Base-by-base conservation (phyloP, 2,329 filamentous ascomycete genomes). In the Calonectria hongkongensis region DNA sequence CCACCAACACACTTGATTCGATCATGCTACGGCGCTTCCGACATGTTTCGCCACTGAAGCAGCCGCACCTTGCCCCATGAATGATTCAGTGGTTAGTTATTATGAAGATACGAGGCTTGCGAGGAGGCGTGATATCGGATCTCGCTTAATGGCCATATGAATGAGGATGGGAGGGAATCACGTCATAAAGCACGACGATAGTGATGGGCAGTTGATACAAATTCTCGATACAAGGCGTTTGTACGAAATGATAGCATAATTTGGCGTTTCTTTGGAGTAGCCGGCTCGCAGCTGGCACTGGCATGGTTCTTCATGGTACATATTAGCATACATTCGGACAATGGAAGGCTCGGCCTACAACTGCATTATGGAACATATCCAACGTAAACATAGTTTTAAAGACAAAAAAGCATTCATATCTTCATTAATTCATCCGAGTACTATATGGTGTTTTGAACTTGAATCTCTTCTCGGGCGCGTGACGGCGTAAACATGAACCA, bases 361-460 rank as follows among this genome's bases (percentile, higher is more conserved):
- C 8, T 48, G 21, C 45, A 48, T 48, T 48, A 43, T 56, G 30
- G 48, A 28, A 50, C 25, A 48, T 1, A 27, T 41, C 9, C 25
- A 30, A 68, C 51, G 39, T 41, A 60, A 58, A 33, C 39, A 18
- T 43, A 41, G 28, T 15, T 64, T 54, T 60, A 47, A 30, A 36
- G 36, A 25, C 16, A 68, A 64, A 71, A 68, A 64, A 71, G 10
- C 48, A 71, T 68, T 73, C 74, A 48, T 79, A 73, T 72, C 72
- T 75, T 79, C 77, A 76, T 78, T 70, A 72, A 72, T 77, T 74
- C 70, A 63, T 71, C 63, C 60, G 45, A 18, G 30, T 64, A 50
- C 39, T 41, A 50, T 68, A 43, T 68, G 58, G 65, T 21, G 21
- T 21, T 30, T 60, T 56, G n/a, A 65, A 56, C 27, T 54, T 33